Percentiles rank a stretch among this genome's conserved stretches.
phyloP scores from a whole-genome alignment of 768 basidiomycete genomes.

The Tylopilus sp. region DNA sequence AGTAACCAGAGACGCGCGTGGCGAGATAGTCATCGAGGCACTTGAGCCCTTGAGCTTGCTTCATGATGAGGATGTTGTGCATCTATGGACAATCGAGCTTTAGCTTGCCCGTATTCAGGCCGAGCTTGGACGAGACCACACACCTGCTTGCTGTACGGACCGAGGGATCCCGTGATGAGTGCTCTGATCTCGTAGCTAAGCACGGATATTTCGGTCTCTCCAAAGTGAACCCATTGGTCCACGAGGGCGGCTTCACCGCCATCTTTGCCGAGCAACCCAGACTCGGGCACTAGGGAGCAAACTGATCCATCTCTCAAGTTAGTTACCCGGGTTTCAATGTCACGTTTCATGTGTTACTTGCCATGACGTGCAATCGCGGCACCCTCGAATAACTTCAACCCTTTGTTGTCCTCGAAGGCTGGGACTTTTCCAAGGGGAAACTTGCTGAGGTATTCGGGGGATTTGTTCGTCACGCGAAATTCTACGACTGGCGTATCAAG shows the following conservation, averaged over 20 bases:
- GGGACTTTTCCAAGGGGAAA: constrained; percentile 30
- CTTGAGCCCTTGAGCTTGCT: constrained; percentile 21
- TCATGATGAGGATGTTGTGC: constrained; percentile 14
- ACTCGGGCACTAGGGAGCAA: constrained; percentile 24
- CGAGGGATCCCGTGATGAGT: constrained; percentile 16
- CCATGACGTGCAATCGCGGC: constrained; percentile 29
- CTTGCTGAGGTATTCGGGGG: constrained; percentile 28
- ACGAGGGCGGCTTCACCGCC: constrained; percentile 24
- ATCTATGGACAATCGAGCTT: constrained; percentile 7
- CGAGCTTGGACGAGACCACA: background rate
- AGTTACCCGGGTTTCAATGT: too few relatives aligned
- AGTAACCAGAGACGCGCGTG: constrained; percentile 15
- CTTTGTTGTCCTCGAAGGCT: constrained; percentile 23
- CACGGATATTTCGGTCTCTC: constrained; percentile 23
- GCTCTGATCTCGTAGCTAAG: constrained; percentile 21
- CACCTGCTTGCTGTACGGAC: constrained; percentile 24
- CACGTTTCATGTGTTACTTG: constrained; percentile 1
- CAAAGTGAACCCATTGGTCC: constrained; percentile 32
- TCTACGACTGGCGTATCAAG: constrained; percentile 22
- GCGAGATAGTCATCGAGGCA: constrained; percentile 26
- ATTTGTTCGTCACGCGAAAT: constrained; percentile 21
- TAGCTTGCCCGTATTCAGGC: background rate
- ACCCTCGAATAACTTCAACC: constrained; percentile 27
- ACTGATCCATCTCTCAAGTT: constrained; percentile 19
- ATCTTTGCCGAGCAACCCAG: constrained; percentile 24